phyloP scores from a whole-genome alignment of 2,329 filamentous ascomycete genomes.

The Rachicladosporium sp. region DNA sequence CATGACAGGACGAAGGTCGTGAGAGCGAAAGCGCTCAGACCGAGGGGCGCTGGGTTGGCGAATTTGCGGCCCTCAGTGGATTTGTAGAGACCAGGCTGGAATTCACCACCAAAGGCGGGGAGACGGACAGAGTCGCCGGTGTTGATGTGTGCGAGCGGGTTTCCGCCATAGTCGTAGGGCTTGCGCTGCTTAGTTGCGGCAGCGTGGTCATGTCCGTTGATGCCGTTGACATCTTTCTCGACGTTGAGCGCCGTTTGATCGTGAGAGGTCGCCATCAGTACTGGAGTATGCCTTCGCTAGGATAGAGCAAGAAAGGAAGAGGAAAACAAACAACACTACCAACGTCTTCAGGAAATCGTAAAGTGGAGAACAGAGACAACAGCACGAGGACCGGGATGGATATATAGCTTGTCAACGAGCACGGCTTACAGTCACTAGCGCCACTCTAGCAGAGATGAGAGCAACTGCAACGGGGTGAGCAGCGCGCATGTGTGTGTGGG shows the following conservation, averaged over 20 bases:
- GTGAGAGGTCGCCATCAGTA: constrained; percentile 29
- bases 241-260: constrained; percentile 23
- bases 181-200: constrained; percentile 26
- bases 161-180: constrained; percentile 39
- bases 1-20: constrained; percentile 49
- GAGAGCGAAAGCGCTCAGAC: constrained; percentile 51
- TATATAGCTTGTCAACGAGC: too few species aligned
- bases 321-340: too few species aligned
- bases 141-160: constrained; percentile 38
- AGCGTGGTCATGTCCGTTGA: constrained; percentile 26
- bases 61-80: constrained; percentile 30
- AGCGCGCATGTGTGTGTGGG: too few species aligned
- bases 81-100: constrained; percentile 39
- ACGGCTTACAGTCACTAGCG: too few species aligned
- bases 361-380: too few species aligned
- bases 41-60: constrained; percentile 49
- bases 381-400: too few species aligned
- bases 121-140: constrained; percentile 38
- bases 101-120: constrained; percentile 39
- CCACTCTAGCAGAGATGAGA: too few species aligned
- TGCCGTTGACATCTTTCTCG: constrained; percentile 10
- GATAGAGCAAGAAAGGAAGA: too few species aligned
- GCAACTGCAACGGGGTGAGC: too few species aligned
- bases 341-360: too few species aligned
- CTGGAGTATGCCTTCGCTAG: too few species aligned